Base-by-base conservation (phyloP, 768 basidiomycete species). In the Cystofilobasidium bisporidii region DNA sequence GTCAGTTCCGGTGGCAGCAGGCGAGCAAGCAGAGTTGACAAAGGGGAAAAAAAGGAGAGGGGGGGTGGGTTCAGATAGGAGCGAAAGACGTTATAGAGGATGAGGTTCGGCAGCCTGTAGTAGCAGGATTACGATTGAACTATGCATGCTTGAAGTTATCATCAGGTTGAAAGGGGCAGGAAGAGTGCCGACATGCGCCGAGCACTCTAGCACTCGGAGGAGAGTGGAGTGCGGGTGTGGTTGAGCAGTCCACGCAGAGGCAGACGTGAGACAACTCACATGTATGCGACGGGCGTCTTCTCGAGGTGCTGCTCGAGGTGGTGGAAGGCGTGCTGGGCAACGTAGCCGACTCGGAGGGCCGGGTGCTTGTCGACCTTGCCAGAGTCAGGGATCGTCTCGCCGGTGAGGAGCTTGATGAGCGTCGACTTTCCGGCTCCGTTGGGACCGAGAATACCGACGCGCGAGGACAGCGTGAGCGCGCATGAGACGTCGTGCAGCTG, bases 361-460 rank as follows among this genome's bases (percentile, higher is more conserved):
- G 92, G 93, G 75, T 98, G 93, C 75, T 96, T 96, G 79, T 91
- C 89, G 55, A 93, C 91, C 11, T 84, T 83, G 38, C 93, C 93
- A 76, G 88, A 85, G 77, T 98, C 92, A 53, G 94, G 91, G 58
- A 83, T 80, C 22, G 89, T 88, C 78, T 98, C 93, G 71, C 93
- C 93, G 32, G 92, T 94, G 71, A 97, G 78, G 57, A 97, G 82
- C 79, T 97, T 97, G 81, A 97, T 88, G 71, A 97, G 80, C 26
- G 93, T 97, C 61, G 90, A 93, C 79, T 96, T 97, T 67, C 93
- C 93, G 65, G 93, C 92, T 74, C 92, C 91, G 79, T 94, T 94
- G 32, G 91, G 90, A 11, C 92, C 91, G 69, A 91, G 79, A 69
- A 94, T 86, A 69, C 91, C 91, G 63, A 94, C 90, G 71, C 91